These are phyloP conservation scores for Boletus vinaceobasis DNA, from an alignment of 768 basidiomycete species.

Conservation along the genomic window DNA sequence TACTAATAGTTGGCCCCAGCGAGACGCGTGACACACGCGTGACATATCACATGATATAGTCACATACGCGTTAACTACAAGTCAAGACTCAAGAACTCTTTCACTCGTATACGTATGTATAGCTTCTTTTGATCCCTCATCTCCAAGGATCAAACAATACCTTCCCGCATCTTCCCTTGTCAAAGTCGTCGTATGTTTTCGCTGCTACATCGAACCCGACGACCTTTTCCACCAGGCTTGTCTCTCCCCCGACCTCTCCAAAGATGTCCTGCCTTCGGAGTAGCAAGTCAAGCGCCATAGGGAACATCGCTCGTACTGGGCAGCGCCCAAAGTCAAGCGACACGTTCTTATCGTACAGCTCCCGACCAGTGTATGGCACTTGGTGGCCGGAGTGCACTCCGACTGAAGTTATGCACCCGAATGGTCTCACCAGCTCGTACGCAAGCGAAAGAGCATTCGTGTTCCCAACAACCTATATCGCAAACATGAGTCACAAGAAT, in stretches of 20 bases:
- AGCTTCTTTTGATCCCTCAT: constrained; percentile 12
- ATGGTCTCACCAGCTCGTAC: constrained; percentile 69
- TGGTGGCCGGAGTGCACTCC: constrained; percentile 60
- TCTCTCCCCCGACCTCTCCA: constrained; percentile 59
- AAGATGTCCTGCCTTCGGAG: constrained; percentile 71
- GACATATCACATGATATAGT: constrained; percentile 22
- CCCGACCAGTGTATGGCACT: constrained; percentile 52
- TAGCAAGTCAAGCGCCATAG: constrained; percentile 64
- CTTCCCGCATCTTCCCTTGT: constrained; percentile 72
- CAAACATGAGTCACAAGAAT: neutral
- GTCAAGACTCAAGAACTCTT: too few relatives aligned
- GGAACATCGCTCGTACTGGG: constrained; percentile 76
- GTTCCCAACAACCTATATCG: constrained; percentile 63
- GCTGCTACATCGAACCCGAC: constrained; percentile 56
- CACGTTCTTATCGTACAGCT: constrained; percentile 74
- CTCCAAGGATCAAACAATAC: constrained; percentile 76
- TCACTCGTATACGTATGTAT: too few relatives aligned
- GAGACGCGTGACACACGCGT: constrained; percentile 12
- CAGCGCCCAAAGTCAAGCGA: constrained; percentile 80
- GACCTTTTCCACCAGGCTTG: constrained; percentile 66
- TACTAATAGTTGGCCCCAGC: neutral
- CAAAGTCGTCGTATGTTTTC: constrained; percentile 62
- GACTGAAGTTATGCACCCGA: constrained; percentile 72
- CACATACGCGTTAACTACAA: constrained; percentile 11
- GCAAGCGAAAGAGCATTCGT: constrained; percentile 59